Percentiles rank a stretch among this genome's conserved stretches.
These are phyloP conservation scores for Pisolithus tinctorius DNA, from an alignment of 768 basidiomycete species.

Conservation along the genomic window DNA sequence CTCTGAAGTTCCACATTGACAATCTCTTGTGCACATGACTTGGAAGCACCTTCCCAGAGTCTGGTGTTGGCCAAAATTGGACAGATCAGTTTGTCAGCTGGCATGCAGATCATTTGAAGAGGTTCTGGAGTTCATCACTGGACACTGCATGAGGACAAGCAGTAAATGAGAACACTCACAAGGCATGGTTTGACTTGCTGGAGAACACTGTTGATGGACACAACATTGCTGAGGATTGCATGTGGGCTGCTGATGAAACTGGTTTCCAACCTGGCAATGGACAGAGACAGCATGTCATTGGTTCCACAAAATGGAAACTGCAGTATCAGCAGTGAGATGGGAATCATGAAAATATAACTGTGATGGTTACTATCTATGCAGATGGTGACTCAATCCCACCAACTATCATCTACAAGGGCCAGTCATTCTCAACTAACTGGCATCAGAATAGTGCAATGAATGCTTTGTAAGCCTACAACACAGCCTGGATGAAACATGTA, in stretches of 20 bases:
- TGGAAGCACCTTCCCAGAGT: constrained; percentile 22
- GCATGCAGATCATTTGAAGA: constrained; percentile 22
- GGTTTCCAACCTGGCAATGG: constrained; percentile 8
- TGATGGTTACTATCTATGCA: constrained; percentile 34
- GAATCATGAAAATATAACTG: constrained; percentile 19
- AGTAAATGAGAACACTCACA: constrained; percentile 31
- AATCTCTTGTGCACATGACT: constrained; percentile 20
- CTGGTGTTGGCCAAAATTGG: constrained; percentile 33
- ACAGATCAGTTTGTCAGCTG: constrained; percentile 22
- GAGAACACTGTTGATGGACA: constrained; percentile 14
- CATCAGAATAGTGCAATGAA: constrained; percentile 20
- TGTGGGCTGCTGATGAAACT: neutral
- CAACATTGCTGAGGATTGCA: neutral
- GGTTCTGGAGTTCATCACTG: constrained; percentile 26
- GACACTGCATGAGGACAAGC: constrained; percentile 29
- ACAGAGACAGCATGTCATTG: constrained; percentile 4
- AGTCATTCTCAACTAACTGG: constrained; percentile 24
- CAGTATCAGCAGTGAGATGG: constrained; percentile 15
- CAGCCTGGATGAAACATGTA: constrained; percentile 16
- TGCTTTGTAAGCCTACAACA: constrained; percentile 23
- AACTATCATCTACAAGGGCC: constrained; percentile 29
- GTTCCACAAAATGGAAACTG: neutral
- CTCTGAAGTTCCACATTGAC: constrained; percentile 30
- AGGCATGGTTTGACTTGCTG: constrained; percentile 28
- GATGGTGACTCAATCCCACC: constrained; percentile 27